phyloP scores from a whole-genome alignment of 2,329 filamentous ascomycete species.

The Grosmannia penicillata region DNA sequence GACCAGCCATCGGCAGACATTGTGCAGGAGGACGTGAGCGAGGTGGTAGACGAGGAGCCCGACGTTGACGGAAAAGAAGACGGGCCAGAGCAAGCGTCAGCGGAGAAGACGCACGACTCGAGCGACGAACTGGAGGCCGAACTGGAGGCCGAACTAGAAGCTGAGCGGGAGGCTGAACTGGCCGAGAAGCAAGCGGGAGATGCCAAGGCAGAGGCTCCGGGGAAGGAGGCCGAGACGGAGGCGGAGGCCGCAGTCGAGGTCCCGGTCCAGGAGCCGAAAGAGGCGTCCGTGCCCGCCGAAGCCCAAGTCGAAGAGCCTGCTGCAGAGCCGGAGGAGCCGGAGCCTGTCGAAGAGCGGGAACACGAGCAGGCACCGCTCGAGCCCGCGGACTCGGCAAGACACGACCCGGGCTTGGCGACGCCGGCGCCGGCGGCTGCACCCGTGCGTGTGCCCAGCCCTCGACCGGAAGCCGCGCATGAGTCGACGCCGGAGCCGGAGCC shows the following conservation, averaged over 20 bases:
- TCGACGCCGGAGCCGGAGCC: not conserved
- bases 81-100: not conserved
- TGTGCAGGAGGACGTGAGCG: not conserved
- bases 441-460: no score
- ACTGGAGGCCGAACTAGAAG: constrained; percentile 1
- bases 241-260: no score
- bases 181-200: no score
- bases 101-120: not conserved
- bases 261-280: no score
- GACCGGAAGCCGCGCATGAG: no score
- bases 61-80: constrained; percentile 1
- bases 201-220: no score
- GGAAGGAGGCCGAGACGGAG: no score
- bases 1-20: no score
- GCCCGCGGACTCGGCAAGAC: not conserved
- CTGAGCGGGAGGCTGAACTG: not conserved
- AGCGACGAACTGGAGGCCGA: constrained; percentile 1
- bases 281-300: no score
- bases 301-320: no score
- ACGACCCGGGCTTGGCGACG: no score
- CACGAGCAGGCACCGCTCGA: not conserved
- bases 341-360: not conserved
- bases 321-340: not conserved
- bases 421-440: no score
- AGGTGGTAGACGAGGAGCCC: not conserved